These are phyloP conservation scores for Phialophora chinensis DNA, from an alignment of 2,329 filamentous ascomycete genomes.

Conservation along the genomic window DNA sequence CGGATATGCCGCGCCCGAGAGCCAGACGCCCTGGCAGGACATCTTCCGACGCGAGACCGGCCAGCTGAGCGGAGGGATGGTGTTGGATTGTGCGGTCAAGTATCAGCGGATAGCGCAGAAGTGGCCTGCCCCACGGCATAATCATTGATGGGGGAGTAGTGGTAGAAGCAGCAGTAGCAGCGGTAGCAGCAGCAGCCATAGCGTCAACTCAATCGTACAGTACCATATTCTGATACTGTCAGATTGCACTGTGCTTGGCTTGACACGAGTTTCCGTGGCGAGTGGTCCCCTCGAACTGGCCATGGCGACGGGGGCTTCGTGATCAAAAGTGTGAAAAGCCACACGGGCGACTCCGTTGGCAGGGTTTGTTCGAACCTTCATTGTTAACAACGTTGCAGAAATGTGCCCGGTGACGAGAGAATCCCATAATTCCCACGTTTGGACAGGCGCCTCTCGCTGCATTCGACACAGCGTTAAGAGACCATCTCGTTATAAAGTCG, in stretches of 20 bases:
- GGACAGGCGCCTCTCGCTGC: too few relatives aligned
- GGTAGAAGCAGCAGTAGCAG: not conserved
- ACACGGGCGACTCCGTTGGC: too few relatives aligned
- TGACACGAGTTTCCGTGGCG: too few relatives aligned
- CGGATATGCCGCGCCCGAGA: slow-evolving; percentile 49
- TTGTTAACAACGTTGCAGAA: too few relatives aligned
- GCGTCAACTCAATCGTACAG: not conserved
- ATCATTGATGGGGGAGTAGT: slow-evolving; percentile 46
- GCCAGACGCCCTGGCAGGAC: slow-evolving; percentile 60
- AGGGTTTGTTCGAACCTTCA: too few relatives aligned
- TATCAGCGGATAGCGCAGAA: slow-evolving; percentile 56
- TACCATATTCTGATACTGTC: not conserved
- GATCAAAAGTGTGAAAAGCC: too few relatives aligned
- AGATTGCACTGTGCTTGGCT: too few relatives aligned
- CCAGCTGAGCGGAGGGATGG: slow-evolving; percentile 56
- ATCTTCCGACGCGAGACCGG: slow-evolving; percentile 56
- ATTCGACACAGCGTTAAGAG: not conserved
- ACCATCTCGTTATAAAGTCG: not conserved
- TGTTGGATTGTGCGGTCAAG: slow-evolving; percentile 53
- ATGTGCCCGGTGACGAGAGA: too few relatives aligned
- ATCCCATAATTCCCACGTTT: too few relatives aligned
- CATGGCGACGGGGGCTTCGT: too few relatives aligned
- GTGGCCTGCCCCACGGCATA: slow-evolving; percentile 51
- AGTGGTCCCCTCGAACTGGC: too few relatives aligned
- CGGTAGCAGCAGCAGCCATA: not conserved